Evolutionary conservation across 768 basidiomycete genomes (phyloP).

Genomic region (Trametes meyenii): DNA sequence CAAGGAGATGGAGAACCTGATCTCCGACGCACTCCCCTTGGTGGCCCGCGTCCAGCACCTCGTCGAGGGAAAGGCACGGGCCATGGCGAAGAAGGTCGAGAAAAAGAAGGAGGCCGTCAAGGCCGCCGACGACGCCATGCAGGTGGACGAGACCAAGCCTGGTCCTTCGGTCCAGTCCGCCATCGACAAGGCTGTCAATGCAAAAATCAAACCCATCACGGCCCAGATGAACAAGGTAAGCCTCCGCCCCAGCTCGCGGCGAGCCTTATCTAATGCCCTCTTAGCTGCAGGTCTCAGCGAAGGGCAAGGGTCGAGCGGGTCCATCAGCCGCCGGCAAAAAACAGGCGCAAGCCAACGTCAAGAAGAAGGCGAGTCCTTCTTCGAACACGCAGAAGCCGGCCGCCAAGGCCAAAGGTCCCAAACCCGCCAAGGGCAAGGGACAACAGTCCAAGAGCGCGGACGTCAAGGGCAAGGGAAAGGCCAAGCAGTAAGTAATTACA

Average conservation of each 20-base stretch:
- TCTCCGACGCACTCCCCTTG: not conserved
- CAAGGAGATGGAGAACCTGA: not conserved
- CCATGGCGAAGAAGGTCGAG: not conserved
- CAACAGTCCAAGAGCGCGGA: not conserved
- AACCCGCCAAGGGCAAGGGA: not conserved
- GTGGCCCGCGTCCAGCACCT: not conserved
- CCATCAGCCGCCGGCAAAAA: not conserved
- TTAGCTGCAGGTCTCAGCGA: not conserved
- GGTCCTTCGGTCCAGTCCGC: constrained; percentile 3
- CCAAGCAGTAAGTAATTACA: not conserved
- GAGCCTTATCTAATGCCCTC: not conserved
- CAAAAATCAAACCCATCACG: not conserved
- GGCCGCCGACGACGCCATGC: not conserved
- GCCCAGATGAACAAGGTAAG: not conserved
- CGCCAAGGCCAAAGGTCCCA: not conserved
- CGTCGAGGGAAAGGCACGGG: not conserved
- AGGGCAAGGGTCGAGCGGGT: not conserved
- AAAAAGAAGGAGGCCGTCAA: constrained; percentile 1
- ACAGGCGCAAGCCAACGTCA: not conserved
- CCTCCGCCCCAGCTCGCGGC: not conserved
- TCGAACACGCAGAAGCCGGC: not conserved
- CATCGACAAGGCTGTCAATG: constrained; percentile 6
- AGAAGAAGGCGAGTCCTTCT: not conserved
- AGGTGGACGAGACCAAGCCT: not conserved
- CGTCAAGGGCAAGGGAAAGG: not conserved